Percentiles rank a stretch among this genome's conserved stretches.
Conservation (phyloP, 805 yeast genomes). For the Pichia rugopelliculosa region DNA sequence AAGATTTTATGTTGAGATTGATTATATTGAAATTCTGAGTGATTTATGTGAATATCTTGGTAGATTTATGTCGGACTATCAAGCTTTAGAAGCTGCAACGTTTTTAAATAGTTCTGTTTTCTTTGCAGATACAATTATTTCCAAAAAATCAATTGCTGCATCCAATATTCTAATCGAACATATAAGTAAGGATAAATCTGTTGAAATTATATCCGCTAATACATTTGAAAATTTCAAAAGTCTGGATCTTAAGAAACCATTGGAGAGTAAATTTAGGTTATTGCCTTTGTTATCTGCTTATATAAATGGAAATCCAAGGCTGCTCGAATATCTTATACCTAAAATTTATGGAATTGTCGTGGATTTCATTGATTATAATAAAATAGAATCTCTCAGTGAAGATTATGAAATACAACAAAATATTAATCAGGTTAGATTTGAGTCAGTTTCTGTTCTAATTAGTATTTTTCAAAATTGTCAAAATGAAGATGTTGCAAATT, state of each 20-base stretch:
- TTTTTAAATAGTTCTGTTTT: constrained; percentile 32
- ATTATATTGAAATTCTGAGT: constrained; percentile 52
- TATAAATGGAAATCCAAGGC: constrained; percentile 23
- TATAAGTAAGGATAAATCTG: constrained; percentile 10
- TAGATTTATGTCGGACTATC: constrained; percentile 19
- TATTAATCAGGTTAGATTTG: constrained; percentile 37
- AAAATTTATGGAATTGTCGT: constrained; percentile 13
- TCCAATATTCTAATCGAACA: constrained; percentile 29
- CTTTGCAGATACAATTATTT: constrained; percentile 36
- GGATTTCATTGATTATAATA: constrained; percentile 12
- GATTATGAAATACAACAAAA: constrained; percentile 29
- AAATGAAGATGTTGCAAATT: constrained; percentile 25
- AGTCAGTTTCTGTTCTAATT: constrained; percentile 36
- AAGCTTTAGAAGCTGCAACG: constrained; percentile 19
- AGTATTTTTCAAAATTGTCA: constrained; percentile 34
- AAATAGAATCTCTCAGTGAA: constrained; percentile 22
- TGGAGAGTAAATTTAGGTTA: neutral
- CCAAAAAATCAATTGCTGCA: constrained; percentile 38
- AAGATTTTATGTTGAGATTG: constrained; percentile 32
- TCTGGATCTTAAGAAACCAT: constrained; percentile 2
- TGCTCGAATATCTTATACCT: constrained; percentile 15
- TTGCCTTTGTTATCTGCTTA: constrained; percentile 11
- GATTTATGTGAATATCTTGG: constrained; percentile 46
- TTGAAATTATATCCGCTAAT: neutral
- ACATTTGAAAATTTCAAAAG: neutral